These are phyloP conservation scores for Leptodermis oblonga DNA, from an alignment of 257 asterid genomes.

Conservation along the genomic window DNA sequence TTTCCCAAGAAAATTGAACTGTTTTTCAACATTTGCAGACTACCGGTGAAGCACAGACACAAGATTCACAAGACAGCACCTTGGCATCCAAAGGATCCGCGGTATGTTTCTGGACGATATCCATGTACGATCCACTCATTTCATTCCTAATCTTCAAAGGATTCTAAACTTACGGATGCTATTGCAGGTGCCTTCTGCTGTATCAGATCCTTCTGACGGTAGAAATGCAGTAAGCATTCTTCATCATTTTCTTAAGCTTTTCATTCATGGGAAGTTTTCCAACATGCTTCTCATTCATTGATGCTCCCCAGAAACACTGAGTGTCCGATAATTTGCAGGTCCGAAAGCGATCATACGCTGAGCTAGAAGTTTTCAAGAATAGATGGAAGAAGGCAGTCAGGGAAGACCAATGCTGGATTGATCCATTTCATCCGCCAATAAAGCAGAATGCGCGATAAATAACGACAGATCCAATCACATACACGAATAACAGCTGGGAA, in stretches of 20 bases:
- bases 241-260: not conserved
- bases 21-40: slow-evolving; percentile 9
- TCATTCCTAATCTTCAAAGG: not conserved
- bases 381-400: slow-evolving; percentile 65
- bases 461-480: not conserved
- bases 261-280: not conserved
- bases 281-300: too few relatives aligned
- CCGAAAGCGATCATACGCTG: slow-evolving; percentile 41
- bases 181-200: slow-evolving; percentile 29
- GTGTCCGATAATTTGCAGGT: slow-evolving; percentile 33
- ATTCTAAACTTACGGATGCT: not conserved
- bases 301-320: not conserved
- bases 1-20: not conserved
- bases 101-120: slow-evolving; percentile 10
- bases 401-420: slow-evolving; percentile 68
- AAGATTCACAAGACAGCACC: slow-evolving; percentile 1
- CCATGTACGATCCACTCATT: not conserved
- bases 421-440: slow-evolving; percentile 37
- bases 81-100: not conserved
- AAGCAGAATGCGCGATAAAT: slow-evolving; percentile 11
- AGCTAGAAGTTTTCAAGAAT: slow-evolving; percentile 50
- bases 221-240: slow-evolving; percentile 53
- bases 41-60: not conserved
- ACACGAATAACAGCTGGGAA: not conserved
- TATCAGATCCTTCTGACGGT: slow-evolving; percentile 31